Conservation (phyloP, 1,139 yeast genomes). For the Ogataea hybrid region DNA sequence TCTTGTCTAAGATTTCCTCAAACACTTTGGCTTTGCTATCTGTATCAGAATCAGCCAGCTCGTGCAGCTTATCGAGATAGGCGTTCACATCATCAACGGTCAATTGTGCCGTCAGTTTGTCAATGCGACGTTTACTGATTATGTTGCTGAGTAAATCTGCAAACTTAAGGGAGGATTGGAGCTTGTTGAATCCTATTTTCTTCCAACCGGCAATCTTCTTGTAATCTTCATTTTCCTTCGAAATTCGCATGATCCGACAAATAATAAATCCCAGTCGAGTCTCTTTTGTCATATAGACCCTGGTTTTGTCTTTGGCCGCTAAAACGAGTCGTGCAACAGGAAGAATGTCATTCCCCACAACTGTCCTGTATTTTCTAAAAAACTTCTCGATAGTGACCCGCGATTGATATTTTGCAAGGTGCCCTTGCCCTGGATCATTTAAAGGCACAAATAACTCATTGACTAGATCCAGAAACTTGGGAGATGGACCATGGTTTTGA, state of each 20-base stretch:
- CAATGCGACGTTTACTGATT: constrained; percentile 39
- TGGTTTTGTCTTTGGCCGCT: constrained; percentile 55
- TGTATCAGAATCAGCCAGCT: constrained; percentile 32
- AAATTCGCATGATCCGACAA: constrained; percentile 45
- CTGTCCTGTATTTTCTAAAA: constrained; percentile 56
- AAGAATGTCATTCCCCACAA: constrained; percentile 68
- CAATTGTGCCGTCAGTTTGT: constrained; percentile 33
- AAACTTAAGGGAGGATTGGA: constrained; percentile 31
- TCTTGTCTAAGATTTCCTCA: constrained; percentile 47
- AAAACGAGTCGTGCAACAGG: constrained; percentile 64
- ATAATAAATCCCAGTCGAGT: constrained; percentile 48
- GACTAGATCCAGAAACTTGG: constrained; percentile 22
- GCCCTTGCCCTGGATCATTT: constrained; percentile 8
- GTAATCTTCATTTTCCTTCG: constrained; percentile 50
- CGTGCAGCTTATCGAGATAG: constrained; percentile 48
- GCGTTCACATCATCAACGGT: constrained; percentile 59
- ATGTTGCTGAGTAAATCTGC: constrained; percentile 31
- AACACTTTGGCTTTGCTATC: constrained; percentile 40
- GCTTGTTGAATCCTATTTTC: constrained; percentile 33
- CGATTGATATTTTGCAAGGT: constrained; percentile 29
- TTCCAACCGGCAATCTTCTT: constrained; percentile 47
- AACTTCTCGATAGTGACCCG: constrained; percentile 41
- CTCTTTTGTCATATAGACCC: constrained; percentile 56
- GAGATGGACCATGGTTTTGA: constrained; percentile 24
- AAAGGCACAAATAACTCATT: constrained; percentile 24